These are phyloP conservation scores for Diaporthe citrichinensis DNA, from an alignment of 2,329 filamentous ascomycete genomes.

Conservation along the genomic window DNA sequence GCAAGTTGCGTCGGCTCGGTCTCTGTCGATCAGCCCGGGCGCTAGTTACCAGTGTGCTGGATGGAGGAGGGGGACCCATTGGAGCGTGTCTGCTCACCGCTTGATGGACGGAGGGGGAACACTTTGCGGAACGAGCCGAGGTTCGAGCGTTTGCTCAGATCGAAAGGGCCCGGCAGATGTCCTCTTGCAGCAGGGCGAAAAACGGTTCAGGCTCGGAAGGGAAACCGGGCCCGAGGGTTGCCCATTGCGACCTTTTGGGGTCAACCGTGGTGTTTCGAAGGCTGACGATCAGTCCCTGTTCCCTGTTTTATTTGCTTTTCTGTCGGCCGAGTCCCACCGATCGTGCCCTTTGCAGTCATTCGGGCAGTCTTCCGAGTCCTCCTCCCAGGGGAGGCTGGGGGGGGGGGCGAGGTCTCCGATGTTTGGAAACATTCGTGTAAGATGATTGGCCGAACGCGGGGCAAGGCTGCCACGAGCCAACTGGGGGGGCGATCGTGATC, in stretches of 20 bases:
- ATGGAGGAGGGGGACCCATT: neutral
- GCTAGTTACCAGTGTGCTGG: constrained; percentile 14
- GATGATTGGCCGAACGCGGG: constrained; percentile 31
- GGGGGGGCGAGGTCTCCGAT: neutral
- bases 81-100: neutral
- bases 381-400: neutral
- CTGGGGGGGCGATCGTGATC: neutral
- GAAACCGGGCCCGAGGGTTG: neutral
- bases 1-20: neutral
- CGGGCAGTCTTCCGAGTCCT: neutral
- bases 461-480: constrained; percentile 29
- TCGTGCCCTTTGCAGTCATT: neutral
- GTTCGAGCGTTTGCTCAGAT: neutral
- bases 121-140: neutral
- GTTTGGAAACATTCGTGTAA: constrained; percentile 33
- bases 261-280: neutral
- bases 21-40: constrained; percentile 10
- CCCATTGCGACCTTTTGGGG: neutral
- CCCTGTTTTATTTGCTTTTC: neutral
- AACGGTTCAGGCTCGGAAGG: neutral
- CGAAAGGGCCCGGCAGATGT: constrained; percentile 19
- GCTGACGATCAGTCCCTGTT: neutral
- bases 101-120: neutral
- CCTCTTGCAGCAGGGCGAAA: neutral
- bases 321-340: neutral